Base-by-base conservation (phyloP, 495 filamentous ascomycete species). In the Schizothecium vesticola region DNA sequence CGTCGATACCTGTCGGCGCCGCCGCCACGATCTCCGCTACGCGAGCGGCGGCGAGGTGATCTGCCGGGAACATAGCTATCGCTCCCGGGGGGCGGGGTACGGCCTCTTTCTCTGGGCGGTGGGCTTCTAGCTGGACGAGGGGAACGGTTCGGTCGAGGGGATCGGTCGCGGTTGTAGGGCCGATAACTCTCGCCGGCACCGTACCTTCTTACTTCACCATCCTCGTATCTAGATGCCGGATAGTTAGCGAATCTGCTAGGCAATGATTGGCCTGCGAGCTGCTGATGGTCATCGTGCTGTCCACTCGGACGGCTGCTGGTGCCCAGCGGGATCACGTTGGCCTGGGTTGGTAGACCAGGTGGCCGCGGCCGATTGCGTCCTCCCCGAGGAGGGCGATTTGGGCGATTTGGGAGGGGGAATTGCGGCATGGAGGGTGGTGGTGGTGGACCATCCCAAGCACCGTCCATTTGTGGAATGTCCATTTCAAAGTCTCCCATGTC, bases 151-250 rank as follows among this genome's bases (percentile, higher is more conserved):
- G 65, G 65, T 23, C 65, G 65, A 13, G 65, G 65, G 23, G 65
- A 66, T 26, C 82, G 80, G 66, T 81, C 79, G 7, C 83, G 78
- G 67, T 81, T 83, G 63, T 77, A 80, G 5, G 85, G 85, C 36
- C 84, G 73, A 69, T 86, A 87, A 21, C 82, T 84, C 75, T 87
- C 85, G 0, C 85, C 85, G n/a, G 80, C 83, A 28, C 85, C 85
- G 71, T 86, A 84, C 67, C 80, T 80, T 56, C 82, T 79, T 22
- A 86, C 84, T 72, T 86, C 83, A 5, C 85, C 85, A 58, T 86
- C 84, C 66, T 85, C 83, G 71, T 83, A 84, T 66, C 81, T 83
- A 65, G 7, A n/a, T 19, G 58, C 23, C 3, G 12, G 31, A 9
- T 1, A 24, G 69, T 76, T 59, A 76, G 69, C 67, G 13, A 24